These are phyloP conservation scores for Mycosphaerella arachidis DNA, from an alignment of 2,329 filamentous ascomycete species.

Conservation along the genomic window DNA sequence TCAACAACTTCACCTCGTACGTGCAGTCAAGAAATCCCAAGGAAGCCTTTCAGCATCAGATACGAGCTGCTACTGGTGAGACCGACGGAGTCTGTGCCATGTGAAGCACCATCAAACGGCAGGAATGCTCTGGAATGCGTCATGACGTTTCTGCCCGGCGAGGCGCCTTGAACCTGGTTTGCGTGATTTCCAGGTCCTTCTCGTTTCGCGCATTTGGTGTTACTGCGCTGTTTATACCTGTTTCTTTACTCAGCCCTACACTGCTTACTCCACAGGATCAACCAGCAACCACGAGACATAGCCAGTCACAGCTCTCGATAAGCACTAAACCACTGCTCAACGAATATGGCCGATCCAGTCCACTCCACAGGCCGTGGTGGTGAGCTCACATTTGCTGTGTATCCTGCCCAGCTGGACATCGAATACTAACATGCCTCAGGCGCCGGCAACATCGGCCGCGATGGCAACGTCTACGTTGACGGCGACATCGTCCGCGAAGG, in stretches of 20 bases:
- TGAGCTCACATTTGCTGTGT: slow-evolving; percentile 30
- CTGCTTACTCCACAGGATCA: background rate
- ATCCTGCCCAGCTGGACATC: background rate
- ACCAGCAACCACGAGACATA: background rate
- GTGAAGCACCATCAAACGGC: background rate
- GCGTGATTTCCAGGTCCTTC: background rate
- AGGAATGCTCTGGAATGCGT: background rate
- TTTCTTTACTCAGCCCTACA: background rate
- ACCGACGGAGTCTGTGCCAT: background rate
- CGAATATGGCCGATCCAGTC: slow-evolving; percentile 11
- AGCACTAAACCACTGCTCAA: background rate
- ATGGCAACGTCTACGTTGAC: slow-evolving; percentile 44
- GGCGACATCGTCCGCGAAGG: slow-evolving; percentile 46
- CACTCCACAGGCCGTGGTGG: slow-evolving; percentile 56
- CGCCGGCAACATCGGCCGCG: slow-evolving; percentile 55
- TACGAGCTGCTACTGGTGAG: background rate
- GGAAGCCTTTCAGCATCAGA: background rate
- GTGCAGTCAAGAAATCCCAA: background rate
- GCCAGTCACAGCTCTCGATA: background rate
- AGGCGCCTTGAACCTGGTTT: background rate
- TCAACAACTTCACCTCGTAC: background rate
- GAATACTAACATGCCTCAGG: slow-evolving; percentile 37
- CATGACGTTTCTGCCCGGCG: background rate
- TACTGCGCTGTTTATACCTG: background rate
- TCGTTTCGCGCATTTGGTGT: background rate